Conservation (phyloP, 2,329 filamentous ascomycete species). For the Aspergillus niger region DNA sequence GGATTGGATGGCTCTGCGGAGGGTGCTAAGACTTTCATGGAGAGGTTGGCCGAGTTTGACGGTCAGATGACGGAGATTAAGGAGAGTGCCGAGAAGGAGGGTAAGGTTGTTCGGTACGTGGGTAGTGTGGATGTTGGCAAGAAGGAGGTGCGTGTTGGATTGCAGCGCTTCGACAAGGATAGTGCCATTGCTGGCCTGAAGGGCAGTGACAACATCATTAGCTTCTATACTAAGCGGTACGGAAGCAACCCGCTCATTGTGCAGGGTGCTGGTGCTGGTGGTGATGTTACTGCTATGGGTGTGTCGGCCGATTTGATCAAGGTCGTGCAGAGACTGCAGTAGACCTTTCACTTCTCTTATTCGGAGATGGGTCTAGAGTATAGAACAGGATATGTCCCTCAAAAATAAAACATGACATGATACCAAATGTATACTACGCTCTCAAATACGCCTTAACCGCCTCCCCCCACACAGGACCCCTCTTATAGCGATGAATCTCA, state of each 20-base stretch:
- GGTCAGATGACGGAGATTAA: conserved; percentile 87
- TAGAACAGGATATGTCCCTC: conserved; percentile 15
- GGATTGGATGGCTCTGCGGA: conserved; percentile 59
- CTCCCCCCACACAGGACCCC: conserved; percentile 58
- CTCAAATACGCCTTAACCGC: conserved; percentile 56
- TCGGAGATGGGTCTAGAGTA: neutral
- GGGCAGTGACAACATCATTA: conserved; percentile 98
- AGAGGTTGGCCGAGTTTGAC: conserved; percentile 78
- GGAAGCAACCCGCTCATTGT: conserved; percentile 88
- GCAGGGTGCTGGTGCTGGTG: conserved; percentile 90
- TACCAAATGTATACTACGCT: neutral
- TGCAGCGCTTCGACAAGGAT: conserved; percentile 84
- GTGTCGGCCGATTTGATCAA: conserved; percentile 93
- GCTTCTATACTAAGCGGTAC: conserved; percentile 96
- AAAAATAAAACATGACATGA: neutral
- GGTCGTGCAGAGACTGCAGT: conserved; percentile 71
- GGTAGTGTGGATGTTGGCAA: conserved; percentile 85
- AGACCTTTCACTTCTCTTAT: conserved; percentile 16
- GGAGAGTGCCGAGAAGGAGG: conserved; percentile 77
- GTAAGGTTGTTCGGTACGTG: conserved; percentile 92
- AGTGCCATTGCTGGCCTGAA: conserved; percentile 93
- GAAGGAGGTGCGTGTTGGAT: conserved; percentile 83
- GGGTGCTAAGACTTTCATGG: conserved; percentile 79
- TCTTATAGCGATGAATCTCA: conserved; percentile 61
- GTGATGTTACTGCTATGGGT: conserved; percentile 96